Conservation (phyloP, 2,329 filamentous ascomycete species). For the Tolypocladium cylindrosporum region DNA sequence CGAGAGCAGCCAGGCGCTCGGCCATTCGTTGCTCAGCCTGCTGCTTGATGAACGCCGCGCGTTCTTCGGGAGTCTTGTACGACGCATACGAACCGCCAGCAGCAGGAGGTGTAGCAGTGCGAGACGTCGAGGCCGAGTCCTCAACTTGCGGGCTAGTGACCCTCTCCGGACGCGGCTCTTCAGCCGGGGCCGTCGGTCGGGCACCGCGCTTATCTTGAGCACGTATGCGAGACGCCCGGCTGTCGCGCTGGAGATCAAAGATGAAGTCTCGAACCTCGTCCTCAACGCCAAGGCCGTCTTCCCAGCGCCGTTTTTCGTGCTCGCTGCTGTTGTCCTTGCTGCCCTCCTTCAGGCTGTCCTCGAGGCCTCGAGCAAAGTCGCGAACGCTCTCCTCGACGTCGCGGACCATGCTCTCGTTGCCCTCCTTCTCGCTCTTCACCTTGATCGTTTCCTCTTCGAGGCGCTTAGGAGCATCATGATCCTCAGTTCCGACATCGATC, state of each 20-base stretch:
- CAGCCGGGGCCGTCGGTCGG: constrained; percentile 27
- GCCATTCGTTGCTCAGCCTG: constrained; percentile 96
- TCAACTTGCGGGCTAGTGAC: constrained; percentile 37
- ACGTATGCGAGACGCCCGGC: constrained; percentile 62
- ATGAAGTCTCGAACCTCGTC: constrained; percentile 97
- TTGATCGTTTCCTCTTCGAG: constrained; percentile 81
- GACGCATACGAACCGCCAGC: constrained; percentile 63
- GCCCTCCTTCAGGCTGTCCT: constrained; percentile 79
- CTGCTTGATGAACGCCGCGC: constrained; percentile 92
- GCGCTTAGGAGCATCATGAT: constrained; percentile 69
- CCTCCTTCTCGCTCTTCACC: constrained; percentile 76
- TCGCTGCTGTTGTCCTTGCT: constrained; percentile 66
- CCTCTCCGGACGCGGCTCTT: constrained; percentile 31
- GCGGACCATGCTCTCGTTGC: constrained; percentile 90
- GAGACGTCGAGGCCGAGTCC: constrained; percentile 42
- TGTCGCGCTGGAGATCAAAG: constrained; percentile 84
- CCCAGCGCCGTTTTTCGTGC: constrained; percentile 89
- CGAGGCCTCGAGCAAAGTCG: constrained; percentile 75
- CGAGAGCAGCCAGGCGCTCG: constrained; percentile 84
- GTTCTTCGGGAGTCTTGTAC: constrained; percentile 85
- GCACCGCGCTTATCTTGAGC: constrained; percentile 44
- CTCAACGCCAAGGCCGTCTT: constrained; percentile 90
- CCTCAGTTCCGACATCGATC: constrained; percentile 56
- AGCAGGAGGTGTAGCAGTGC: constrained; percentile 33
- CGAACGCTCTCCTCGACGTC: constrained; percentile 95